Evolutionary conservation across 345 rosid genomes (phyloP), one percentile per base, ranked within the genome.

Genomic region (Camelina laxa): DNA sequence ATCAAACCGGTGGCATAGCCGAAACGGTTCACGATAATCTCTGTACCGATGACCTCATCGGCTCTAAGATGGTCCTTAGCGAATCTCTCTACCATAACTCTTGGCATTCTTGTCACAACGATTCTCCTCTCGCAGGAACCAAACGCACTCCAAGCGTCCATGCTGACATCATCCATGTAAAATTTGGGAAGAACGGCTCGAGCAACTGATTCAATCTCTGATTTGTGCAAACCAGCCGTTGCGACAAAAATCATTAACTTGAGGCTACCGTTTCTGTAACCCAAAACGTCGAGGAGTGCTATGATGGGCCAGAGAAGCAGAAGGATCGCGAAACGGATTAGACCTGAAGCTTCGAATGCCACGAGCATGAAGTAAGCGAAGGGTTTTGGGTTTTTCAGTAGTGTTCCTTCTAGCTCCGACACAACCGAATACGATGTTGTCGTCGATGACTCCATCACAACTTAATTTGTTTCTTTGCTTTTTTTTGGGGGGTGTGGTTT

Each of bases 341-440:
- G 60, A 68, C 97, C 93, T 2, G 97, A 89, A 0, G 97, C 89
- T 75, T 93, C 98, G 21, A 93, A 93, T 21, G 96, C 96, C 3
- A 91, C 85, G 57, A 91, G 75, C 98, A 93, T 91, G 87, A 89
- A 93, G 85, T 91, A 93, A 1, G 88, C 87, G 74, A 93, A 91
- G 0, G 87, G 78, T 45, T 89, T 77, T 1, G 80, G 81, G 76
- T 87, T 86, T 69, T 80, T 87, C 64, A 93, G 15, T 16, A 93
- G 82, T 50, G 86, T 78, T 41, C 98, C 98, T 79, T 93, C 98
- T 6, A 91, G 82, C 71, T 89, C 94, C 2, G 93, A 86, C 39
- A 88, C 90, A 60, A 91, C 87, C 0, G 92, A 85, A 30, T 75
- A 62, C 20, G 75, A 69, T 75, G 69, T 59, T 50, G 39, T 49